Evolutionary conservation across 768 basidiomycete genomes (phyloP), one percentile per base, ranked within the genome.

Genomic region (Lactarius evosmus): DNA sequence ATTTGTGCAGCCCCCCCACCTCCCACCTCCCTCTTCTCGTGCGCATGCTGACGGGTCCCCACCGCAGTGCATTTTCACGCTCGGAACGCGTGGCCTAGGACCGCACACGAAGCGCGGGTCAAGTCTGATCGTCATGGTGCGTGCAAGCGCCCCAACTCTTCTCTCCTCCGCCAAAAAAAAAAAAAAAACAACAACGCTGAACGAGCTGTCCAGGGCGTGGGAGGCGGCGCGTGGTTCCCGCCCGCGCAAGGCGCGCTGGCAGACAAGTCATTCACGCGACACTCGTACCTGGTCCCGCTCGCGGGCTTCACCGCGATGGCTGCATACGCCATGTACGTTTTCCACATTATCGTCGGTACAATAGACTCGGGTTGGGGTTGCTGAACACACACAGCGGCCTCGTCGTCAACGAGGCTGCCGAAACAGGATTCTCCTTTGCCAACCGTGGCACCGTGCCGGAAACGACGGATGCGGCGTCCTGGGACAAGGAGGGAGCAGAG

Each of bases 171-270:
- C 22, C 41, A 22, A 40, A 14, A 40, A 16, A 38, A 38, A 38
- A 12, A 16, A 5, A 17, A 14, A 53, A 44, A n/a, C n/a, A n/a
- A n/a, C n/a, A 33, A 32, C 11, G 16, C 32, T 56, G 12, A 58
- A 16, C 17, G 40, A 41, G 9, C 27, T 22, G n/a, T 51, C 64
- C 27, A 81, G 80, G 81, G 84, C 56, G 84, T 86, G 51, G 84
- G 83, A 60, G 84, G 84, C 52, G 86, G 85, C 36, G 86, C 85
- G n/a, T 86, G 84, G 85, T 87, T 82, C 72, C 85, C 86, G 2
- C 77, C 83, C 12, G 84, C 84, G 7, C 85, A 87, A 67, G 85
- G 79, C 19, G 76, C 77, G 17, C 73, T 87, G 50, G 85, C 83
- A 5, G 83, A 86, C 70, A 70, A 70, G 61, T 57, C 78, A 44